Evolutionary conservation across 2,329 filamentous ascomycete species (phyloP).

Genomic region (Trichoderma sp.): DNA sequence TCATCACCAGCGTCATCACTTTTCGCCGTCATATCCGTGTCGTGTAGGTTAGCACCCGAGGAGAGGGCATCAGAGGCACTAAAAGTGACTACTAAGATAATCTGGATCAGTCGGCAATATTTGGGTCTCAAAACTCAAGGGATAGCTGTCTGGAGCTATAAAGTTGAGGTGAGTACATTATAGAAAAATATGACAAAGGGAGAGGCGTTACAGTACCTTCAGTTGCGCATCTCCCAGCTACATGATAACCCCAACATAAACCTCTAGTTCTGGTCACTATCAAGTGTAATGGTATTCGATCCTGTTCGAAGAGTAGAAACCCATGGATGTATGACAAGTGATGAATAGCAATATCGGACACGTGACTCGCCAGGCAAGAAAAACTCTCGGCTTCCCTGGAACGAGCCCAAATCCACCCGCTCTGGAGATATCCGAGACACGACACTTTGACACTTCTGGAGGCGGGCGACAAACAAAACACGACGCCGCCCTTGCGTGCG

Average conservation of each 20-base stretch:
- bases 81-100: neutral
- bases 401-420: neutral
- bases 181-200: neutral
- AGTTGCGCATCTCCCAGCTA: neutral
- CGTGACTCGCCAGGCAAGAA: too few species aligned
- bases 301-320: neutral
- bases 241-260: neutral
- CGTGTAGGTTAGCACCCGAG: neutral
- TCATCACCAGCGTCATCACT: neutral
- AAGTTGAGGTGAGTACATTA: neutral
- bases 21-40: neutral
- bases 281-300: neutral
- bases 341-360: neutral
- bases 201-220: neutral
- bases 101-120: neutral
- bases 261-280: neutral
- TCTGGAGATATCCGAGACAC: neutral
- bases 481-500: neutral
- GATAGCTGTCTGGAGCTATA: neutral
- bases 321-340: neutral
- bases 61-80: neutral
- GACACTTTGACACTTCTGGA: neutral
- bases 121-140: neutral
- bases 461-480: neutral
- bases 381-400: neutral